Percentiles rank a stretch among this genome's conserved stretches.
phyloP scores from a whole-genome alignment of 495 filamentous ascomycete genomes.

The Aspergillus nanangensis region DNA sequence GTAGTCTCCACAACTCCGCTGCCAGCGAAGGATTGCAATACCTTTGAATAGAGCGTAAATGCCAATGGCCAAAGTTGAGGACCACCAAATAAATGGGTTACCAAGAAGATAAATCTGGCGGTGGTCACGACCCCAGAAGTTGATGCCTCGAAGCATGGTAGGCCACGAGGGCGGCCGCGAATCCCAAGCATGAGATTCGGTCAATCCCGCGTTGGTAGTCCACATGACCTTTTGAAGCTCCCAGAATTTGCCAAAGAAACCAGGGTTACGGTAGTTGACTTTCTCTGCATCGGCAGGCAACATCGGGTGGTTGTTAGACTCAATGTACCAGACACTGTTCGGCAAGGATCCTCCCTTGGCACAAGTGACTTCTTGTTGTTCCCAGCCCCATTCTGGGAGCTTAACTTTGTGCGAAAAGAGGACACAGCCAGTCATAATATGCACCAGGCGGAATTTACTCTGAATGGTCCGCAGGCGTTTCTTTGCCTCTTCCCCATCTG shows the following conservation, averaged over 20 bases:
- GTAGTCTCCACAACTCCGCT: conserved; percentile 87
- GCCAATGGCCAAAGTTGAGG: conserved; percentile 72
- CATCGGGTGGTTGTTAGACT: conserved; percentile 77
- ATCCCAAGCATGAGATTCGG: conserved; percentile 97
- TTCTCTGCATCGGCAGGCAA: conserved; percentile 74
- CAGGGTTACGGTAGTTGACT: conserved; percentile 92
- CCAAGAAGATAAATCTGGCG: conserved; percentile 95
- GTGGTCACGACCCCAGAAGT: conserved; percentile 96
- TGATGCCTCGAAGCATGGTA: conserved; percentile 89
- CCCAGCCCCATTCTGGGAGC: conserved; percentile 92
- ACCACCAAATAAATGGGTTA: conserved; percentile 95
- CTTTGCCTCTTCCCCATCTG: conserved; percentile 74
- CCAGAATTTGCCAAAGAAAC: conserved; percentile 98
- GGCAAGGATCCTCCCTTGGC: conserved; percentile 88
- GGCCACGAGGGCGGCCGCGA: conserved; percentile 94
- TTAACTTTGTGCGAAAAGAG: conserved; percentile 99
- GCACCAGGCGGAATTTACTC: conserved; percentile 91
- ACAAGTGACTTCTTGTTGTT: conserved; percentile 98
- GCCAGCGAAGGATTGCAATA: conserved; percentile 86
- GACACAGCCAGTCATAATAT: conserved; percentile 94
- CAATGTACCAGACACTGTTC: conserved; percentile 96
- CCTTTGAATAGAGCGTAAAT: conserved; percentile 82
- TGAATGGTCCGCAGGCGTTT: conserved; percentile 87
- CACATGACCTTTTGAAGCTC: conserved; percentile 99
- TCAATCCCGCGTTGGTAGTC: conserved; percentile 93